phyloP scores from a whole-genome alignment of 176 grass and related monocot genomes.

The Dendrocalamus sinicus region DNA sequence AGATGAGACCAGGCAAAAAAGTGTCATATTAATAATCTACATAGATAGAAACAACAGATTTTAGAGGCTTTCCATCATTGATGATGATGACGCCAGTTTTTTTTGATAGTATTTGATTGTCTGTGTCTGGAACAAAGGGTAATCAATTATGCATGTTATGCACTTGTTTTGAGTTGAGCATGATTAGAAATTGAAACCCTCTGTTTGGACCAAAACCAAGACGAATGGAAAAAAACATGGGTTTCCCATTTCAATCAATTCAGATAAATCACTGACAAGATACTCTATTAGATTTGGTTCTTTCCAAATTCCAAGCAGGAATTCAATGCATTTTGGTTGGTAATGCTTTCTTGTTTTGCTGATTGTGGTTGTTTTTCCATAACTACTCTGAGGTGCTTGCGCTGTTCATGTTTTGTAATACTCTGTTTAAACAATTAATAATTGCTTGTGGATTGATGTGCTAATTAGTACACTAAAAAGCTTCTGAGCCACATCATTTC shows the following conservation, averaged over 20 bases:
- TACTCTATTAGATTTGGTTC: not conserved
- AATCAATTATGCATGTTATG: not conserved
- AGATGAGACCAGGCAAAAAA: slow-evolving; percentile 50
- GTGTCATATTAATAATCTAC: slow-evolving; percentile 44
- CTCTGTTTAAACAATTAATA: not conserved
- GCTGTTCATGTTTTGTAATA: not conserved
- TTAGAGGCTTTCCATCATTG: slow-evolving; percentile 43
- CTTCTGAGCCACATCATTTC: not conserved
- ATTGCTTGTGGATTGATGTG: not conserved
- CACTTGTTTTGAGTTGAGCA: too few species aligned
- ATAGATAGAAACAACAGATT: slow-evolving; percentile 31
- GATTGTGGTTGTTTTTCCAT: not conserved
- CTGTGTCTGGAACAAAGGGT: slow-evolving; percentile 6
- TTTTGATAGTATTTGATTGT: slow-evolving; percentile 18
- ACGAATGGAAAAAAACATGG: not conserved
- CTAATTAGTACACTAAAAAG: not conserved
- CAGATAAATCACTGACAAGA: not conserved
- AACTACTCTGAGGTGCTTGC: not conserved
- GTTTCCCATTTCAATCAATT: not conserved
- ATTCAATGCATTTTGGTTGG: not conserved
- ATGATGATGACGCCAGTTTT: slow-evolving; percentile 37
- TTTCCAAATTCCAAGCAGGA: not conserved
- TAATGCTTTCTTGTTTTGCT: not conserved
- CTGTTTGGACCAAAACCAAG: not conserved
- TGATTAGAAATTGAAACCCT: too few species aligned